Conservation (phyloP, 2,329 filamentous ascomycete species). For the Sarocladium brachiariae region DNA sequence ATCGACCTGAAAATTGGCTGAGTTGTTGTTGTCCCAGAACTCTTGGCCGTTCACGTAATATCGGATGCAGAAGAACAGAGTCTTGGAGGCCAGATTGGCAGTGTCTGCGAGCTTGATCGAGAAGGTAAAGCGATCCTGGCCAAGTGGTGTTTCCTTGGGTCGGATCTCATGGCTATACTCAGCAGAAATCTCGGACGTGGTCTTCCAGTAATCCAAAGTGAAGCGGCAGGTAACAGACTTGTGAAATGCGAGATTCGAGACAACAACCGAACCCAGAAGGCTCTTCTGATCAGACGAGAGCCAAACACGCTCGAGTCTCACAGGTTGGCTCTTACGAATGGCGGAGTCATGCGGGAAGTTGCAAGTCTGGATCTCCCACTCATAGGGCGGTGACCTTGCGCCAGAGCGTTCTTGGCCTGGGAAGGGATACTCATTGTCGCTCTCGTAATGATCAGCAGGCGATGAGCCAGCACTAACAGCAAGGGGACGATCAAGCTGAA, state of each 20-base stretch:
- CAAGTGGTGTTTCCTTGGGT: slow-evolving; percentile 55
- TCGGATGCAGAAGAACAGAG: slow-evolving; percentile 82
- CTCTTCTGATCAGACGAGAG: slow-evolving; percentile 83
- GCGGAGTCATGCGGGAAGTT: slow-evolving; percentile 63
- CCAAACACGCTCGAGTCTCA: slow-evolving; percentile 81
- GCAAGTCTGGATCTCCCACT: slow-evolving; percentile 80
- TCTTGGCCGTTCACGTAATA: slow-evolving; percentile 81
- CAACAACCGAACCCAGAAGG: slow-evolving; percentile 74
- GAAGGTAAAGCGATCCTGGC: slow-evolving; percentile 87
- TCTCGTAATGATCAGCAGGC: slow-evolving; percentile 74
- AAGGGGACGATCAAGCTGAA: slow-evolving; percentile 89
- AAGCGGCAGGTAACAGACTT: slow-evolving; percentile 89
- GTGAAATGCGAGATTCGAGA: slow-evolving; percentile 83
- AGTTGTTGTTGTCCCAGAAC: slow-evolving; percentile 90
- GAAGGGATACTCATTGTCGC: slow-evolving; percentile 87
- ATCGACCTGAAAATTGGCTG: slow-evolving; percentile 87
- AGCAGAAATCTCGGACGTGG: slow-evolving; percentile 87
- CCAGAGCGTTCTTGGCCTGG: slow-evolving; percentile 35
- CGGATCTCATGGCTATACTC: slow-evolving; percentile 78
- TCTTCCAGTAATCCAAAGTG: slow-evolving; percentile 98
- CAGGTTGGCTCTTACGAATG: slow-evolving; percentile 56
- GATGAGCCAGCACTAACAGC: slow-evolving; percentile 93
- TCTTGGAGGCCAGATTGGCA: slow-evolving; percentile 87
- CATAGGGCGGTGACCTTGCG: slow-evolving; percentile 48
- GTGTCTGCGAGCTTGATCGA: slow-evolving; percentile 88